A percentile compares a stretch with the other conserved stretches of the same genome.
phyloP scores from a whole-genome alignment of 495 filamentous ascomycete species.

The Viridothelium virens region DNA sequence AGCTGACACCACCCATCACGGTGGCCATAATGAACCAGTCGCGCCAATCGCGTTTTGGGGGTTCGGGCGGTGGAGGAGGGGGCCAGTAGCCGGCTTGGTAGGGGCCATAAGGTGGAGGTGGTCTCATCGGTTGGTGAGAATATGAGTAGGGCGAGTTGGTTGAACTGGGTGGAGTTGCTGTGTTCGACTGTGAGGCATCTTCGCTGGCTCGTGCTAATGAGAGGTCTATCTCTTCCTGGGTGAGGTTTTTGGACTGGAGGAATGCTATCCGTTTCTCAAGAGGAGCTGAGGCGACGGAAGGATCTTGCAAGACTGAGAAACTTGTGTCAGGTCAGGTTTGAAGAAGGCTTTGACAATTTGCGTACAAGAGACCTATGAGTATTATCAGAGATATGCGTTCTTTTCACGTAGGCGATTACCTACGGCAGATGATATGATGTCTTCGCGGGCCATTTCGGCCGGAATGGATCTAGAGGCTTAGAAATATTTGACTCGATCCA shows the following conservation, averaged over 20 bases:
- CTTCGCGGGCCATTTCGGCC: slow-evolving; percentile 38
- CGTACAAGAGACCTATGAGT: slow-evolving; percentile 47
- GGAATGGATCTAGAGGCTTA: not conserved
- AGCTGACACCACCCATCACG: slow-evolving; percentile 74
- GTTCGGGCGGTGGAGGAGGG: slow-evolving; percentile 57
- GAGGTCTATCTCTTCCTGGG: slow-evolving; percentile 84
- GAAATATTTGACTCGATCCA: not conserved
- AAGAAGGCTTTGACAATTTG: not conserved
- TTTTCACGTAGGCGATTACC: slow-evolving; percentile 18
- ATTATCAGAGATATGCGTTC: slow-evolving; percentile 29
- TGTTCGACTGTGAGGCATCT: slow-evolving; percentile 38
- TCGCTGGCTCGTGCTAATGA: slow-evolving; percentile 69
- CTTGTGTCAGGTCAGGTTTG: slow-evolving; percentile 11
- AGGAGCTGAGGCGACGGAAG: slow-evolving; percentile 80
- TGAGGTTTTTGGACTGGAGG: slow-evolving; percentile 92
- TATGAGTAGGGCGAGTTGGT: slow-evolving; percentile 35
- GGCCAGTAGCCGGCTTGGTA: slow-evolving; percentile 62
- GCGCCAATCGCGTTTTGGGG: slow-evolving; percentile 82
- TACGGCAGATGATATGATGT: slow-evolving; percentile 36
- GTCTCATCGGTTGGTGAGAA: slow-evolving; percentile 40
- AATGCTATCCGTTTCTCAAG: slow-evolving; percentile 89
- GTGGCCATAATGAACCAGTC: slow-evolving; percentile 99
- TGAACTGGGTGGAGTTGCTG: slow-evolving; percentile 34
- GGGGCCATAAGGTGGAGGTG: slow-evolving; percentile 58
- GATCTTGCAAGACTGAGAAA: slow-evolving; percentile 76